A percentile compares a stretch with the other conserved stretches of the same genome.
These are phyloP conservation scores for Candida neerlandica DNA, from an alignment of 1,139 yeast species.

Conservation along the genomic window DNA sequence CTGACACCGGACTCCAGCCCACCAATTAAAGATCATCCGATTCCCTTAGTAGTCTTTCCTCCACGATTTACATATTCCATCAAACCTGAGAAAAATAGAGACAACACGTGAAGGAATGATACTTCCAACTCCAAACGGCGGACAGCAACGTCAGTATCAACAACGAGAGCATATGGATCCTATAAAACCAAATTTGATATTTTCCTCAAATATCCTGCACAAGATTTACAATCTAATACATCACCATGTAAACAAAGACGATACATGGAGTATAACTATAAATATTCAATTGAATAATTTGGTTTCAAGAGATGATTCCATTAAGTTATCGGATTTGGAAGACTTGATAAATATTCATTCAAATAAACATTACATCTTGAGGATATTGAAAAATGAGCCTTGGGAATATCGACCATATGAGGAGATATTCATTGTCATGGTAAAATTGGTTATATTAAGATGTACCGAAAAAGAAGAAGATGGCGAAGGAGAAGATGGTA, in stretches of 20 bases:
- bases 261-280: constrained; percentile 24
- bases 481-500: constrained; percentile 10
- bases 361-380: constrained; percentile 5
- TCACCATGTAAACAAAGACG: neutral
- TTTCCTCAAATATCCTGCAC: constrained; percentile 39
- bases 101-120: too few relatives aligned
- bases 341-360: constrained; percentile 7
- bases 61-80: too few relatives aligned
- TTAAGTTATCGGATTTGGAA: constrained; percentile 31
- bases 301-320: constrained; percentile 29
- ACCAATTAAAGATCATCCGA: too few relatives aligned
- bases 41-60: too few relatives aligned
- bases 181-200: constrained; percentile 43
- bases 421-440: constrained; percentile 40
- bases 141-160: too few relatives aligned
- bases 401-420: constrained; percentile 11
- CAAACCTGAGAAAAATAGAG: too few relatives aligned
- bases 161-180: neutral
- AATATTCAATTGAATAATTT: constrained; percentile 42
- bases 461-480: constrained; percentile 19
- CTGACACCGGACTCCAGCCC: too few relatives aligned
- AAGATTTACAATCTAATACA: constrained; percentile 19
- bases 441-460: constrained; percentile 27
- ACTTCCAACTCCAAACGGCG: too few relatives aligned
- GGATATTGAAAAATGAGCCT: constrained; percentile 4